A percentile compares a stretch with the other conserved stretches of the same genome.
Evolutionary conservation across 306 rosid species (phyloP).

Genomic region (Glycine soja): DNA sequence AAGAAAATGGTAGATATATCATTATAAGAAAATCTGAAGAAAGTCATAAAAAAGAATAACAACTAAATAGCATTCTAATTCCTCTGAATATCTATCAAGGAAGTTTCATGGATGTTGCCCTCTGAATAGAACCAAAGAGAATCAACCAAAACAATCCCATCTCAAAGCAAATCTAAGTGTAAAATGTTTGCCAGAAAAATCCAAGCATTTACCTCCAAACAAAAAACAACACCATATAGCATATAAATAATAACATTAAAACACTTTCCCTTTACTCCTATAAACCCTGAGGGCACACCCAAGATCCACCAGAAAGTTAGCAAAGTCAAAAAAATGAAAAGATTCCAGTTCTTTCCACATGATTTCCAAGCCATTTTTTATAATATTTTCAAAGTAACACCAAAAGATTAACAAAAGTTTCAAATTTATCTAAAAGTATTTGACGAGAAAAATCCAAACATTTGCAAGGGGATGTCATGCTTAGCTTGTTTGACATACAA

Average conservation of each 20-base stretch:
- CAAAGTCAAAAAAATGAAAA: not conserved
- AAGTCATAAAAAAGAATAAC: not conserved
- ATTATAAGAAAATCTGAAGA: no score
- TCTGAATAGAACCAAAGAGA: slow-evolving; percentile 8
- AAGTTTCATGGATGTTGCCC: slow-evolving; percentile 5
- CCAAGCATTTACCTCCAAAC: slow-evolving; percentile 31
- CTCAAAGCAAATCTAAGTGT: slow-evolving; percentile 1
- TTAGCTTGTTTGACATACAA: not conserved
- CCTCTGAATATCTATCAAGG: slow-evolving; percentile 3
- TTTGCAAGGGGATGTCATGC: not conserved
- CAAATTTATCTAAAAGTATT: no score
- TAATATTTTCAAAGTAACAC: no score
- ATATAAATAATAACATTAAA: not conserved
- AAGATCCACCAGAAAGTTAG: slow-evolving; percentile 11
- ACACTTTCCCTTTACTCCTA: not conserved
- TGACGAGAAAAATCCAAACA: not conserved
- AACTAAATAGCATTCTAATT: slow-evolving; percentile 10
- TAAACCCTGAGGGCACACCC: not conserved
- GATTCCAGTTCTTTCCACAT: not conserved
- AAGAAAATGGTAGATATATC: slow-evolving; percentile 27
- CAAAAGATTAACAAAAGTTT: not conserved
- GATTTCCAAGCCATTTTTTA: not conserved
- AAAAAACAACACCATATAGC: not conserved
- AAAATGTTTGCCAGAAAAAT: not conserved
- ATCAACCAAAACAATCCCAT: slow-evolving; percentile 21